Base-by-base conservation (phyloP, 192 early-diverging fungal genomes). In the Mycoemilia scoparia region DNA sequence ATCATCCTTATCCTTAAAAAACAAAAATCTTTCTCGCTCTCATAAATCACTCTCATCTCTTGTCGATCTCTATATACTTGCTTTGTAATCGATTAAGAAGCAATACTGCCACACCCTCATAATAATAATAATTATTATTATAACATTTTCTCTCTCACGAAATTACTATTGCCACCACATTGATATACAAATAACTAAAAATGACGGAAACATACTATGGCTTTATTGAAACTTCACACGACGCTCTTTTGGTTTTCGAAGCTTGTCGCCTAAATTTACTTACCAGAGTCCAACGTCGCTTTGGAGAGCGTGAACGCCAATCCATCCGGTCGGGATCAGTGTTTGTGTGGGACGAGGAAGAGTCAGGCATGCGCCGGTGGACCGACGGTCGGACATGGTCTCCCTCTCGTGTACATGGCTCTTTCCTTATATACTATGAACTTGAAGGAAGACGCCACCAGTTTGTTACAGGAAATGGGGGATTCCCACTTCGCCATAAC, bases 381-480 rank as follows among this genome's bases (percentile, higher is more conserved):
- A 87, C 87, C 0, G 87, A 90, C 51, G 84, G 84, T 9, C 71
- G 77, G 42, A 77, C 72, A 19, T 90, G 87, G 86, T 82, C 78
- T 20, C 77, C 86, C 1, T 78, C 74, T 21, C 69, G 86, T 12
- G 83, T 89, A 20, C 73, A 79, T 16, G 86, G 86, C 16, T 77
- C 71, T 38, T 89, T 89, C 53, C 51, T 90, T 21, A 86, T 84
- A 12, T 90, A 90, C 51, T 77, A 83, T 49, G 84, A 87, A 54
- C 56, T 83, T 10, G 76, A 87, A 41, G 63, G 67, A 21, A 65
- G 74, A 25, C 56, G 70, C 14, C 58, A 54, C 41, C 58, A 61
- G 43, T 61, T 61, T 51, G 52, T 61, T 26, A 61, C 46, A 44
- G n/a, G n/a, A n/a, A n/a, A n/a, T n/a, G n/a, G n/a, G n/a, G n/a